Conservation (phyloP, 2,329 filamentous ascomycete species). For the Pseudocercospora eumusae region DNA sequence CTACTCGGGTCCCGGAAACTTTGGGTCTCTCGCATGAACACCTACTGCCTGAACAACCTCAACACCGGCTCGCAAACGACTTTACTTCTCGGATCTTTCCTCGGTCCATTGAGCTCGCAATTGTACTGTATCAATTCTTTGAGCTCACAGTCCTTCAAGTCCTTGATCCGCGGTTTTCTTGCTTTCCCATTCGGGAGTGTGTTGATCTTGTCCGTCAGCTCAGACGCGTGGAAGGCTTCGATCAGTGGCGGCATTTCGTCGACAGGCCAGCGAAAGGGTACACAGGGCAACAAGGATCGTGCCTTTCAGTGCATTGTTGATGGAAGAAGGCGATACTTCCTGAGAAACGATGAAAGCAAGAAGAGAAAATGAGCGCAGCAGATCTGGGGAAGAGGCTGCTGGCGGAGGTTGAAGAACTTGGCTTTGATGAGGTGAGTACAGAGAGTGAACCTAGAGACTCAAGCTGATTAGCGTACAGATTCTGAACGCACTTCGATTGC, state of each 20-base stretch:
- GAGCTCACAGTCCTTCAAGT: constrained; percentile 57
- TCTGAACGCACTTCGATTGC: constrained; percentile 42
- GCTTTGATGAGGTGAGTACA: constrained; percentile 53
- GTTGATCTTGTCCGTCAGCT: constrained; percentile 56
- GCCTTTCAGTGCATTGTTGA: neutral
- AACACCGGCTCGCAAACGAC: constrained; percentile 60
- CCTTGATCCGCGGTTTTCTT: constrained; percentile 53
- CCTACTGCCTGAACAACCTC: constrained; percentile 60
- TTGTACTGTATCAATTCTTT: constrained; percentile 64
- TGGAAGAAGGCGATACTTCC: neutral
- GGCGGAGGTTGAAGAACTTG: constrained; percentile 52
- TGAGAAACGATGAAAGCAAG: constrained; percentile 17
- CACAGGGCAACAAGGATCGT: neutral
- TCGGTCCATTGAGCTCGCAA: constrained; percentile 56
- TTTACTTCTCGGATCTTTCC: constrained; percentile 44
- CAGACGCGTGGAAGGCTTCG: constrained; percentile 54
- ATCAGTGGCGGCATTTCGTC: constrained; percentile 57
- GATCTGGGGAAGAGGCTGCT: constrained; percentile 58
- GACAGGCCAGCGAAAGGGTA: neutral
- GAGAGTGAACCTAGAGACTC: neutral
- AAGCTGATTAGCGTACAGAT: constrained; percentile 39
- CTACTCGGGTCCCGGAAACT: neutral
- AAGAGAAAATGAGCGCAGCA: constrained; percentile 41
- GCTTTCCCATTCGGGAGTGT: constrained; percentile 53
- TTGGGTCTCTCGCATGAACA: constrained; percentile 16